These are phyloP conservation scores for Talaromyces trachyspermus DNA, from an alignment of 495 filamentous ascomycete genomes.

Conservation along the genomic window DNA sequence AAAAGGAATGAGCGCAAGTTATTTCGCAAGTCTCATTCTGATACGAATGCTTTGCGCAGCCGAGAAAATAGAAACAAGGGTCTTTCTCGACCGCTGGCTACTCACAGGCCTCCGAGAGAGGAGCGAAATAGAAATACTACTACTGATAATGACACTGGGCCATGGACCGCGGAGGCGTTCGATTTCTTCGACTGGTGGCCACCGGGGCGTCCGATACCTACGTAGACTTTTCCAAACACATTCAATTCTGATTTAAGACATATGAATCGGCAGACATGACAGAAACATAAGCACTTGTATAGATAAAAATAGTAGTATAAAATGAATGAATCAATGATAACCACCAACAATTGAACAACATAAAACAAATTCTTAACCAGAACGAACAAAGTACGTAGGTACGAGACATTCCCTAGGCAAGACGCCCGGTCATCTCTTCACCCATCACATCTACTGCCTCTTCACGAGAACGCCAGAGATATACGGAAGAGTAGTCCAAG, in stretches of 20 bases:
- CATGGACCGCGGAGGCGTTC: slow-evolving; percentile 53
- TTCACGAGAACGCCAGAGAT: slow-evolving; percentile 47
- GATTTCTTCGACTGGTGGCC: slow-evolving; percentile 54
- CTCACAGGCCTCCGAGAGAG: background rate
- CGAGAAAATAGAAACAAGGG: background rate
- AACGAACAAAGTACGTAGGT: too few relatives aligned
- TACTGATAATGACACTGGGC: slow-evolving; percentile 16
- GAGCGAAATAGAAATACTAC: background rate
- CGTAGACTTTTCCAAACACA: too few relatives aligned
- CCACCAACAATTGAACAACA: background rate
- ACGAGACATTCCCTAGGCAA: too few relatives aligned
- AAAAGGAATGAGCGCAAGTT: background rate
- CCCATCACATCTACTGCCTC: slow-evolving; percentile 11
- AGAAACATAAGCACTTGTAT: too few relatives aligned
- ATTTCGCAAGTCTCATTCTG: slow-evolving; percentile 4
- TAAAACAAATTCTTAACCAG: background rate
- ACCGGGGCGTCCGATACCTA: slow-evolving; percentile 29
- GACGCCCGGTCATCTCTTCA: too few relatives aligned
- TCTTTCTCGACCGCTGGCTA: slow-evolving; percentile 1
- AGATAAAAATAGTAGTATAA: background rate
- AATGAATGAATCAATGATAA: too few relatives aligned
- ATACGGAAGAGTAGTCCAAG: slow-evolving; percentile 47
- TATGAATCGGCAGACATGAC: too few relatives aligned
- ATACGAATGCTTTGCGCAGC: slow-evolving; percentile 4
- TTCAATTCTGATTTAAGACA: too few relatives aligned